phyloP scores from a whole-genome alignment of 257 asterid genomes.

The Paraleonurus japonicus region DNA sequence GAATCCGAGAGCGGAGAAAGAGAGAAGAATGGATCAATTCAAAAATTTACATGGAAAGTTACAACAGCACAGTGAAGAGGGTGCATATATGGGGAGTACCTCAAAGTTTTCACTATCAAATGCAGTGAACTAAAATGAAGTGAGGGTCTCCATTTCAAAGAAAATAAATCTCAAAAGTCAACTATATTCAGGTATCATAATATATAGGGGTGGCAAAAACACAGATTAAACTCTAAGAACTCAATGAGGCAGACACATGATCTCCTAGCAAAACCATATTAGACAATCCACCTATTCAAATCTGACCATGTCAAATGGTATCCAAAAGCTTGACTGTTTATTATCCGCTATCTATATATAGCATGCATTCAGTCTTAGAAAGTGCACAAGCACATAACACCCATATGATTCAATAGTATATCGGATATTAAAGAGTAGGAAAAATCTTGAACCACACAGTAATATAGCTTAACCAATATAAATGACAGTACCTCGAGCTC shows the following conservation, averaged over 20 bases:
- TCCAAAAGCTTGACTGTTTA: neutral
- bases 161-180: neutral
- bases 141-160: neutral
- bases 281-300: neutral
- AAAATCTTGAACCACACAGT: neutral
- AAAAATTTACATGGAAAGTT: neutral
- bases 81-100: neutral
- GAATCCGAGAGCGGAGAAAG: neutral
- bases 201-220: neutral
- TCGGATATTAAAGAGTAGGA: neutral
- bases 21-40: neutral
- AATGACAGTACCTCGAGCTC: conserved; percentile 75
- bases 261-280: neutral
- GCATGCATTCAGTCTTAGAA: conserved; percentile 3
- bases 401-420: conserved; percentile 11
- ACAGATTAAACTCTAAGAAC: neutral
- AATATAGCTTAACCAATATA: conserved; percentile 8
- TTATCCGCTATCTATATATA: neutral
- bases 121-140: neutral
- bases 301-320: neutral
- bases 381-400: conserved; percentile 5
- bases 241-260: conserved; percentile 10
- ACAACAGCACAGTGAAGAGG: neutral
- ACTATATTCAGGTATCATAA: neutral
- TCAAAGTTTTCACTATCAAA: neutral